Conservation (phyloP, 352 stramenopile species). For the Pythium aquatile region DNA sequence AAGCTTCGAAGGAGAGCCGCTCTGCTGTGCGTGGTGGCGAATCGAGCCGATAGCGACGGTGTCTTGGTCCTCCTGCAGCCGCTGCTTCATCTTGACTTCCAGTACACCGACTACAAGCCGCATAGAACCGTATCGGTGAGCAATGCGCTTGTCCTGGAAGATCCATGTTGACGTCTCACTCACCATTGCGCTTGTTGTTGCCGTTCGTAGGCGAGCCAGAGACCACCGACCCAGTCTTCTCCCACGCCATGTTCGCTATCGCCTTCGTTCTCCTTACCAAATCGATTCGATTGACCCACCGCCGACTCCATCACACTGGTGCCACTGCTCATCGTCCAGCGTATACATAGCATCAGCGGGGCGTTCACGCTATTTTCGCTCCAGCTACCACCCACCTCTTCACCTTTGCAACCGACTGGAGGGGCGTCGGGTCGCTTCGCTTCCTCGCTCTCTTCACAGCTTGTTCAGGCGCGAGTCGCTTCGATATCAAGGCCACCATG, state of each 20-base stretch:
- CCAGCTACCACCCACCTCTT: neutral
- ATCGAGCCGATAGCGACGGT: constrained; percentile 50
- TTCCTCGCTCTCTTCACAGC: constrained; percentile 26
- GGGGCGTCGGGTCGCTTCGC: neutral
- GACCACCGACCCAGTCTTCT: constrained; percentile 24
- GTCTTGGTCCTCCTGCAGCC: constrained; percentile 44
- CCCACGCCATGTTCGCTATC: constrained; percentile 29
- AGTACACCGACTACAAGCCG: constrained; percentile 42
- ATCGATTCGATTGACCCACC: neutral
- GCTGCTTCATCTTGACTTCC: constrained; percentile 71
- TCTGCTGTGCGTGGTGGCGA: constrained; percentile 10
- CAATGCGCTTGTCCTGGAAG: neutral
- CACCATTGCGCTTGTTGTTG: constrained; percentile 54
- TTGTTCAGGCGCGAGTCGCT: neutral
- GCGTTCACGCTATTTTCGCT: neutral
- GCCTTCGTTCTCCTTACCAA: neutral
- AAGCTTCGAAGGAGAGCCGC: neutral
- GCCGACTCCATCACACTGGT: neutral
- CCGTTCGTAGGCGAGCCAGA: constrained; percentile 26
- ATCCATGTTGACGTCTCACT: neutral
- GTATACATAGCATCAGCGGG: neutral
- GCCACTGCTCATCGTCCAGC: too few relatives aligned
- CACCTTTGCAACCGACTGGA: neutral
- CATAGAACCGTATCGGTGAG: neutral
- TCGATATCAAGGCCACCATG: constrained; percentile 28